Percentiles rank a stretch among this genome's conserved stretches.
phyloP scores from a whole-genome alignment of 805 yeast species.

The Candida berthetii region DNA sequence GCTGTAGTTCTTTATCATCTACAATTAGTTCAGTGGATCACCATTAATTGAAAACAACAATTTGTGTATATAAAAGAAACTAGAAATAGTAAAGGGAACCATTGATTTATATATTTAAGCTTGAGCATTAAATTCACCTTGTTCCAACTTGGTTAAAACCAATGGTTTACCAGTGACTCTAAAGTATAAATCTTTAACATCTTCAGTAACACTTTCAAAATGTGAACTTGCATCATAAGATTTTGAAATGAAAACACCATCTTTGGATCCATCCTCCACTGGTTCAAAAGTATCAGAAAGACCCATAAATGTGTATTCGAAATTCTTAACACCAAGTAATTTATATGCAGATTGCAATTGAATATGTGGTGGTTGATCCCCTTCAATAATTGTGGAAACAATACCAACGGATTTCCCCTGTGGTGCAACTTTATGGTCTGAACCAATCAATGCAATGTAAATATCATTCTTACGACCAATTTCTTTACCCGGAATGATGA shows the following conservation, averaged over 20 bases:
- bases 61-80: too few species aligned
- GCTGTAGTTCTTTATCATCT: conserved; percentile 6
- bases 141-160: conserved; percentile 26
- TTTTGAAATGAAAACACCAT: conserved; percentile 75
- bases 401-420: conserved; percentile 89
- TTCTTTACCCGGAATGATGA: conserved; percentile 95
- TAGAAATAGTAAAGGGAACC: too few species aligned
- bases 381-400: conserved; percentile 90
- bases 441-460: conserved; percentile 85
- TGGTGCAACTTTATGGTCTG: conserved; percentile 85
- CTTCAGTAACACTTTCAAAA: conserved; percentile 94
- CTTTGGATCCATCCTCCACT: conserved; percentile 69
- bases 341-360: conserved; percentile 94
- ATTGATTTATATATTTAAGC: too few species aligned
- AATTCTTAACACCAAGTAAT: conserved; percentile 64
- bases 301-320: conserved; percentile 68
- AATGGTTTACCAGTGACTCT: conserved; percentile 91
- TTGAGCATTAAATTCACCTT: conserved; percentile 20
- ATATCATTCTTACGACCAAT: conserved; percentile 90
- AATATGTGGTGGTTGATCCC: conserved; percentile 87
- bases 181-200: conserved; percentile 88
- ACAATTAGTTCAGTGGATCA: too few species aligned
- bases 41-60: too few species aligned
- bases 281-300: conserved; percentile 91
- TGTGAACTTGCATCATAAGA: conserved; percentile 94